These are phyloP conservation scores for Perkinsus olseni DNA, from an alignment of 169 alveolate genomes.

Conservation along the genomic window DNA sequence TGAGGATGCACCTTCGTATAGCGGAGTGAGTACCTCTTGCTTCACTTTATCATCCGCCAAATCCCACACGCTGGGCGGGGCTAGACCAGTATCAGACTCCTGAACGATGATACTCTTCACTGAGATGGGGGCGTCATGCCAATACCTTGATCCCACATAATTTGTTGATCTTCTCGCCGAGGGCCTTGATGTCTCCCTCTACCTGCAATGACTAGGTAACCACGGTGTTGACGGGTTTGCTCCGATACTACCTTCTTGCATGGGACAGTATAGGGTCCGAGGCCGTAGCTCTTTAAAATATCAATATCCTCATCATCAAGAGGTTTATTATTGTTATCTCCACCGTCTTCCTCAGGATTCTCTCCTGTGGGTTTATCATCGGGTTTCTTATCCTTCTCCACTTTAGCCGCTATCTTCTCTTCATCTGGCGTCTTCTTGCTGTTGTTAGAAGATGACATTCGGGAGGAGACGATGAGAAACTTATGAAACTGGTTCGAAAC, in stretches of 20 bases:
- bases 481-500: constrained; percentile 11
- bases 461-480: not conserved
- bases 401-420: not conserved
- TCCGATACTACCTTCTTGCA: not conserved
- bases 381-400: not conserved
- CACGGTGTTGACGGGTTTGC: too few relatives aligned
- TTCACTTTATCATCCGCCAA: constrained; percentile 89
- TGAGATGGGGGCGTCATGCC: not conserved
- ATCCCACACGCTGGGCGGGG: constrained; percentile 98
- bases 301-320: constrained; percentile 40
- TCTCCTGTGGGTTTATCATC: constrained; percentile 2
- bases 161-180: constrained; percentile 47
- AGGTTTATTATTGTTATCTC: constrained; percentile 24
- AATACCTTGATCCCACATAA: constrained; percentile 40
- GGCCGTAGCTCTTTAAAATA: constrained; percentile 46
- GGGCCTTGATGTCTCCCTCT: constrained; percentile 51
- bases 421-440: not conserved
- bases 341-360: not conserved
- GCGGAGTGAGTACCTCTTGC: constrained; percentile 37
- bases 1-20: too few relatives aligned
- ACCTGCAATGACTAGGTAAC: constrained; percentile 38
- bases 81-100: constrained; percentile 98
- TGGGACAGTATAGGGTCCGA: constrained; percentile 52
- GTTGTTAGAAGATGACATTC: not conserved
- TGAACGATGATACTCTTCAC: constrained; percentile 60